phyloP scores from a whole-genome alignment of 78 protist species.

The Dictyostelium citrinum region DNA sequence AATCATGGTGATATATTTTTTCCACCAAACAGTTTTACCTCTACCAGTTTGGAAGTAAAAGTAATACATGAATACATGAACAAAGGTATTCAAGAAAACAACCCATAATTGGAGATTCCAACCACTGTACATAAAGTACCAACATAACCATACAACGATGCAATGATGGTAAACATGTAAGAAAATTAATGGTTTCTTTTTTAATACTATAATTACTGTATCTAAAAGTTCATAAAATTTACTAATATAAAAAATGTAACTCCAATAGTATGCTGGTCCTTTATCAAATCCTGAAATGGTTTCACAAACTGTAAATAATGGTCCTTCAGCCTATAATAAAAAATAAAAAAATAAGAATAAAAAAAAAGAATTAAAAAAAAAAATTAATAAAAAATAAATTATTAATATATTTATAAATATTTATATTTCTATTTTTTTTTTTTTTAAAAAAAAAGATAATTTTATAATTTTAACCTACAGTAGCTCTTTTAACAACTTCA shows the following conservation, averaged over 20 bases:
- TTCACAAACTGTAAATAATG: constrained; percentile 71
- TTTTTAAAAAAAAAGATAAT: neutral
- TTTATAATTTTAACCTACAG: too few species aligned
- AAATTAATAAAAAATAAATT: neutral
- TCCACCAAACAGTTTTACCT: constrained; percentile 81
- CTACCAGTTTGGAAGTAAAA: constrained; percentile 74
- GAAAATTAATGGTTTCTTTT: constrained; percentile 66
- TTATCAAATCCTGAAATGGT: constrained; percentile 5
- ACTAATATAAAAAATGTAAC: constrained; percentile 76
- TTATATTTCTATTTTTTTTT: too few species aligned
- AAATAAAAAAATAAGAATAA: neutral
- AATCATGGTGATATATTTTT: constrained; percentile 73
- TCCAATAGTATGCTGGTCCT: constrained; percentile 66
- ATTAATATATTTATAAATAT: neutral
- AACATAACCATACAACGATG: constrained; percentile 59
- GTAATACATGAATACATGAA: constrained; percentile 86
- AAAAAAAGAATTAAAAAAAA: neutral
- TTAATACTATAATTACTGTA: constrained; percentile 85
- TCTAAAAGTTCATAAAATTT: constrained; percentile 89
- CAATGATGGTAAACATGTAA: constrained; percentile 90
- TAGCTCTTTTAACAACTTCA: constrained; percentile 34
- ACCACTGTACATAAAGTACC: constrained; percentile 51
- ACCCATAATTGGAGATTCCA: constrained; percentile 68
- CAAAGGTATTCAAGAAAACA: constrained; percentile 65
- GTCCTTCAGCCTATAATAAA: constrained; percentile 14